Conservation (phyloP, 176 grass and related monocot genomes). For the Thalia dealbata region DNA sequence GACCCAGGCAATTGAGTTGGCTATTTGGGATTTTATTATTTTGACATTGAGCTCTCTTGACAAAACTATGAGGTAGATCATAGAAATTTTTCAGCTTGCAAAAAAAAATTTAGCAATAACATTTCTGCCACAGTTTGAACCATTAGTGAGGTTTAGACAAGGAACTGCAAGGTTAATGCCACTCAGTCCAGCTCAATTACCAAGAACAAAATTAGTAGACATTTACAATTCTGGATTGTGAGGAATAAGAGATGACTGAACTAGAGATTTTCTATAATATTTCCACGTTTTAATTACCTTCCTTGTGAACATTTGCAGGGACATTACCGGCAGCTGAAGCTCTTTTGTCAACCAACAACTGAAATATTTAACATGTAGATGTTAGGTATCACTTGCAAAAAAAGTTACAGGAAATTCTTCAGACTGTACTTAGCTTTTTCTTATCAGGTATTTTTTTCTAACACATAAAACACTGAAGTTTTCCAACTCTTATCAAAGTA, state of each 20-base stretch:
- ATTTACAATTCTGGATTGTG: background rate
- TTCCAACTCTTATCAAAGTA: background rate
- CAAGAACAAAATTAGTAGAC: background rate
- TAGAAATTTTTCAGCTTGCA: too few relatives aligned
- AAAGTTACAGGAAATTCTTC: too few relatives aligned
- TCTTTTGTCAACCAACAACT: constrained; percentile 74
- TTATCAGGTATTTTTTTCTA: background rate
- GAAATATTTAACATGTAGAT: constrained; percentile 6
- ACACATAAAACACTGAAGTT: background rate
- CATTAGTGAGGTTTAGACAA: background rate
- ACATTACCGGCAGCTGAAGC: constrained; percentile 19
- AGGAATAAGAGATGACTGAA: background rate
- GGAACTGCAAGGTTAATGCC: background rate
- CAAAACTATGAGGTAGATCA: too few relatives aligned
- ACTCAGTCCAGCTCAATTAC: background rate
- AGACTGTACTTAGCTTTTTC: too few relatives aligned
- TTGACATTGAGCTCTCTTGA: too few relatives aligned
- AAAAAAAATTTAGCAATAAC: too few relatives aligned
- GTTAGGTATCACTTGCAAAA: background rate
- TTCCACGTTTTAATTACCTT: constrained; percentile 28
- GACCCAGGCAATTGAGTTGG: too few relatives aligned
- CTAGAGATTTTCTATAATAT: background rate
- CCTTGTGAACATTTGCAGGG: constrained; percentile 37
- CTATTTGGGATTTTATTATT: too few relatives aligned
- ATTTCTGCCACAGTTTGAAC: too few relatives aligned